A percentile compares a stretch with the other conserved stretches of the same genome.
These are phyloP conservation scores for Pythium sp. DNA, from an alignment of 352 stramenopile species.

Conservation along the genomic window DNA sequence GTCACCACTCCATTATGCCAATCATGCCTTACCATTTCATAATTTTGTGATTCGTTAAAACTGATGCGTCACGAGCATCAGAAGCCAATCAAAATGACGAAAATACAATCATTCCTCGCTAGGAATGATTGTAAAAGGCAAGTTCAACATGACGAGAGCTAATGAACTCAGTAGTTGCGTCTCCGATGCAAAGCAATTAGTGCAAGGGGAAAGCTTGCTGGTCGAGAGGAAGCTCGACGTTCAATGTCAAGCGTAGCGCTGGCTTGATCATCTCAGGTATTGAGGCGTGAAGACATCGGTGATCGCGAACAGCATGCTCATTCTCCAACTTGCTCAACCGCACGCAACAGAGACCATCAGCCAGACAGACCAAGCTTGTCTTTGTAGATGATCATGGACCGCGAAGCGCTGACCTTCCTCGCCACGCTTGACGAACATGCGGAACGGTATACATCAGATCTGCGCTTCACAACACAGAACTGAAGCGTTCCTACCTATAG, in stretches of 20 bases:
- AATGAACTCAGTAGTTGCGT: not conserved
- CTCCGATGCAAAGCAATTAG: not conserved
- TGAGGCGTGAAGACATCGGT: not conserved
- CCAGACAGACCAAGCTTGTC: not conserved
- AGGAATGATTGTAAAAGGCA: slow-evolving; percentile 2
- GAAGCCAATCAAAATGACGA: not conserved
- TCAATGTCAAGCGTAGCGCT: not conserved
- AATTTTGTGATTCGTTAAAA: not conserved
- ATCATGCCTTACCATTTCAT: not conserved
- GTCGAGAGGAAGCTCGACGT: not conserved
- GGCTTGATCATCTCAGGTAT: not conserved
- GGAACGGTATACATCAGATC: slow-evolving; percentile 46
- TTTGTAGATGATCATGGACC: slow-evolving; percentile 51
- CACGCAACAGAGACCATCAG: not conserved
- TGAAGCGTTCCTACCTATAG: not conserved
- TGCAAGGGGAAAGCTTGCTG: not conserved
- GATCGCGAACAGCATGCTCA: not conserved
- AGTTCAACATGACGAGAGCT: not conserved
- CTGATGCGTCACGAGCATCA: not conserved
- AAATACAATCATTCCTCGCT: not conserved
- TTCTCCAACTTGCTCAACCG: not conserved
- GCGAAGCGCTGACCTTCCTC: slow-evolving; percentile 77
- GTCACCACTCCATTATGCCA: not conserved
- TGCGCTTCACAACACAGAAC: too few species aligned
- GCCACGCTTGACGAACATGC: slow-evolving; percentile 81